Evolutionary conservation across 768 basidiomycete species (phyloP), one percentile per base, ranked within the genome.

Genomic region (Favolaschia claudopus): DNA sequence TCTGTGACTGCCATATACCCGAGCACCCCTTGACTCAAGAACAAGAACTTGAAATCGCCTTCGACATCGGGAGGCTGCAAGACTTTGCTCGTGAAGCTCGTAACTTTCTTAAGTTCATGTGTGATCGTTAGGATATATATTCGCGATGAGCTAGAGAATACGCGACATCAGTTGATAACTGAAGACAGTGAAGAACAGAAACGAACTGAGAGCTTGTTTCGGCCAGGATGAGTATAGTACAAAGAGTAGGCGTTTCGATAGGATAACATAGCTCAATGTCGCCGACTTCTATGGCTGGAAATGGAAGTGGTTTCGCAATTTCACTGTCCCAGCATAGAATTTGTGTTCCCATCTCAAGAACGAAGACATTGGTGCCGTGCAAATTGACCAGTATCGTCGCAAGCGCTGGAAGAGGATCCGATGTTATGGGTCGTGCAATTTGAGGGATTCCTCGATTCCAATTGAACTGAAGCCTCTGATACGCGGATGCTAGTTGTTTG

Each of bases 301-400:
- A 27, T 9, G 55, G 36, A 24, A 44, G 57, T n/a, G 32, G 47
- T 5, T 15, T 12, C 6, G 20, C 51, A 5, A 25, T 17, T 12
- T 51, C 47, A 12, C 19, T 20, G 24, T 63, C 57, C 57, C 57
- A 63, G 14, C 52, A 63, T 10, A 59, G 17, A 10, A 58, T 10
- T 9, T 19, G 15, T 3, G 24, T 7, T n/a, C 13, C 19, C 42
- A 49, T 19, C n/a, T 48, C 37, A 17, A 63, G 57, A 33, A 63
- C 29, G 5, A 54, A 5, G 32, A 63, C 54, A 31, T 54, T 57
- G 14, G 62, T 59, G n/a, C 57, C 62, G 14, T 55, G 57, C 28
- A 63, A 42, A 25, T n/a, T n/a, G 6, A 25, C 40, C 24, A 59
- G 19, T 14, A 63, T 46, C 7, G 59, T 54, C 7, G 44, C 49